Evolutionary conservation across 208 protist species (phyloP).

Genomic region (Kentomonas sorsogonicus): DNA sequence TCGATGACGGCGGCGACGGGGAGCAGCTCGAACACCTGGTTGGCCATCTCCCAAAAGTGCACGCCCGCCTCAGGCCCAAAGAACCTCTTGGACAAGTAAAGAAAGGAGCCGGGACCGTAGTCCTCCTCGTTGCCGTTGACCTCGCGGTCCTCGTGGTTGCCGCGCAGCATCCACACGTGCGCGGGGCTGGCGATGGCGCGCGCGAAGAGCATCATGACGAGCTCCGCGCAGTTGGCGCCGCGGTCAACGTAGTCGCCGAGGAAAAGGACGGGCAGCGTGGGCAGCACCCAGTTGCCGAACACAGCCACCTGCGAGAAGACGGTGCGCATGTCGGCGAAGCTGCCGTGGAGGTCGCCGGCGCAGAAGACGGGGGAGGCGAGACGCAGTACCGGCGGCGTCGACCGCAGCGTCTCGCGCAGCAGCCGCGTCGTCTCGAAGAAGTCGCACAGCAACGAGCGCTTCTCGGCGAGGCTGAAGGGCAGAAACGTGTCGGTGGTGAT

Average conservation of each 20-base stretch:
- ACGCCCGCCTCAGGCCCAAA: slow-evolving; percentile 53
- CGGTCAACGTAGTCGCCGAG: slow-evolving; percentile 96
- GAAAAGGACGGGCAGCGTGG: slow-evolving; percentile 87
- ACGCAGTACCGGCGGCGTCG: slow-evolving; percentile 25
- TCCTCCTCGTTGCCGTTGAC: slow-evolving; percentile 60
- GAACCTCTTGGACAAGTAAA: slow-evolving; percentile 55
- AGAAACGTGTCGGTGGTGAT: background rate
- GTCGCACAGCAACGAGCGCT: slow-evolving; percentile 6
- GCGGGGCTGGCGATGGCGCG: slow-evolving; percentile 53
- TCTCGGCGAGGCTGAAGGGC: slow-evolving; percentile 9
- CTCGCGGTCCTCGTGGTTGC: slow-evolving; percentile 76
- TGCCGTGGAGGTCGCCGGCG: slow-evolving; percentile 69
- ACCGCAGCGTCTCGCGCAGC: slow-evolving; percentile 1
- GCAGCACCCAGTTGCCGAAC: slow-evolving; percentile 43
- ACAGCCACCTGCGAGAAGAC: slow-evolving; percentile 32
- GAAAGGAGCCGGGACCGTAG: slow-evolving; percentile 52
- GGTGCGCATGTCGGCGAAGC: slow-evolving; percentile 53
- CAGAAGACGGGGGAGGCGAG: slow-evolving; percentile 48
- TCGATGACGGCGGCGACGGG: slow-evolving; percentile 86
- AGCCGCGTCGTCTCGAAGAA: slow-evolving; percentile 11
- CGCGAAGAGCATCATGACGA: slow-evolving; percentile 64
- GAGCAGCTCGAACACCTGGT: slow-evolving; percentile 62
- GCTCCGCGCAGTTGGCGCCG: slow-evolving; percentile 77
- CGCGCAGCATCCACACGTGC: slow-evolving; percentile 78
- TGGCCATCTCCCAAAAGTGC: slow-evolving; percentile 61